phyloP scores from a whole-genome alignment of 495 filamentous ascomycete species.

The Parachaetomium inaequale region DNA sequence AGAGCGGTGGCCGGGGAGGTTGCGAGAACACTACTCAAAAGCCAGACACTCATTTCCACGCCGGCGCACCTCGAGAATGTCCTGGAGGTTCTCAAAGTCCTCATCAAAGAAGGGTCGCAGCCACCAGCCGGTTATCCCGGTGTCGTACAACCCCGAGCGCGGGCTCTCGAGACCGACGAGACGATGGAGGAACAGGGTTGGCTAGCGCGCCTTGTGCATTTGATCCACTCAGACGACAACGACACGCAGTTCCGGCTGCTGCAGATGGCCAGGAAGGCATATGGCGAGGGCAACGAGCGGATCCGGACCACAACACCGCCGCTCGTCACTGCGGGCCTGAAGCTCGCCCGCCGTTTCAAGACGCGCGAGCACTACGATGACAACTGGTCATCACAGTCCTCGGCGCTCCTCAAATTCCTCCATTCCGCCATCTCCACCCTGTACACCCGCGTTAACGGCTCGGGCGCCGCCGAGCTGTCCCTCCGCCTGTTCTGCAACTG shows the following conservation, averaged over 20 bases:
- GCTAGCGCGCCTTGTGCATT: slow-evolving; percentile 86
- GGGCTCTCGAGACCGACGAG: slow-evolving; percentile 78
- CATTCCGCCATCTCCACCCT: slow-evolving; percentile 83
- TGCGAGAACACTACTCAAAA: slow-evolving; percentile 70
- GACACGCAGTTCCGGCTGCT: slow-evolving; percentile 93
- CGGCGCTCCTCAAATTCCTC: slow-evolving; percentile 90
- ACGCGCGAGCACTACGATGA: slow-evolving; percentile 89
- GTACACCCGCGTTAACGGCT: slow-evolving; percentile 73
- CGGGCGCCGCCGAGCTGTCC: slow-evolving; percentile 76
- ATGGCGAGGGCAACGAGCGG: slow-evolving; percentile 87
- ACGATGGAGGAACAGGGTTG: slow-evolving; percentile 97
- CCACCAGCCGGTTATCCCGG: slow-evolving; percentile 80
- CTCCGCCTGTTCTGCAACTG: slow-evolving; percentile 86
- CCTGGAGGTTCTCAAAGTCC: slow-evolving; percentile 77
- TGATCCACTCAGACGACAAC: slow-evolving; percentile 78
- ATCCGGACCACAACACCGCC: slow-evolving; percentile 94
- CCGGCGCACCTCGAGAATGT: slow-evolving; percentile 81
- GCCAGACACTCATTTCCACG: slow-evolving; percentile 72
- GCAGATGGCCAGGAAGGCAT: slow-evolving; percentile 82
- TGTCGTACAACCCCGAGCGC: slow-evolving; percentile 59
- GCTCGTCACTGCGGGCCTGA: slow-evolving; percentile 83
- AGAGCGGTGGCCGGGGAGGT: slow-evolving; percentile 87
- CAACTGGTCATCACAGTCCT: slow-evolving; percentile 87
- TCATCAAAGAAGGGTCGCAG: slow-evolving; percentile 90
- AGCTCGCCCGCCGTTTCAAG: slow-evolving; percentile 86